Evolutionary conservation across 768 basidiomycete species (phyloP).

Genomic region (Auriculariales sp.): DNA sequence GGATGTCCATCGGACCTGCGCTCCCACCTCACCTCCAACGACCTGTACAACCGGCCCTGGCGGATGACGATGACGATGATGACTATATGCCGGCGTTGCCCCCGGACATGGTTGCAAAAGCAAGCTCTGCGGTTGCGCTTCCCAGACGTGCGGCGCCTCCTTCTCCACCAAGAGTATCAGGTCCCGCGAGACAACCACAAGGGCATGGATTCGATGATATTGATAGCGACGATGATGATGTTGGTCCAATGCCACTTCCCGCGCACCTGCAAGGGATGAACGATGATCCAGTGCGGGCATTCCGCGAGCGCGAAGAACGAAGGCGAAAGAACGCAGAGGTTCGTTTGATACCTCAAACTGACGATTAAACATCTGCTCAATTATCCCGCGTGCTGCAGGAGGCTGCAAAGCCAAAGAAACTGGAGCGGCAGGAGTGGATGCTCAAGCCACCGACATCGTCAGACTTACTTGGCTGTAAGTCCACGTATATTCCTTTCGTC

Average conservation of each 20-base stretch:
- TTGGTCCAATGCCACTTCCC: conserved; percentile 72
- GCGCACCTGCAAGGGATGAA: conserved; percentile 24
- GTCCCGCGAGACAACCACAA: conserved; percentile 13
- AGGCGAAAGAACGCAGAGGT: conserved; percentile 56
- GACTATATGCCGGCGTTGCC: conserved; percentile 63
- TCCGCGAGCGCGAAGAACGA: conserved; percentile 73
- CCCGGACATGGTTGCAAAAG: conserved; percentile 41
- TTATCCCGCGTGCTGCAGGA: conserved; percentile 28
- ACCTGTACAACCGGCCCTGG: conserved; percentile 10
- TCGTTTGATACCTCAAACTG: conserved; percentile 7
- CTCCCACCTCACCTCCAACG: conserved; percentile 34
- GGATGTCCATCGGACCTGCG: conserved; percentile 36
- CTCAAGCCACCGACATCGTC: conserved; percentile 78
- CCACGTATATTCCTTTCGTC: not conserved
- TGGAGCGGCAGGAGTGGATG: conserved; percentile 96
- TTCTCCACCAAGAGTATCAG: conserved; percentile 5
- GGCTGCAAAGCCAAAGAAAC: conserved; percentile 60
- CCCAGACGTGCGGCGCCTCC: conserved; percentile 10
- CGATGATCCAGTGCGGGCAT: conserved; percentile 61
- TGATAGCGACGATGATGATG: conserved; percentile 59
- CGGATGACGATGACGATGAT: conserved; percentile 43
- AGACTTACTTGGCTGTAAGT: conserved; percentile 64
- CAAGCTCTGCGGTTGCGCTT: conserved; percentile 18
- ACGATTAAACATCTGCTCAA: not conserved
- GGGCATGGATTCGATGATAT: conserved; percentile 34